phyloP scores from a whole-genome alignment of 225 moss, liverwort and hornwort species.

The Lunularia cruciata region DNA sequence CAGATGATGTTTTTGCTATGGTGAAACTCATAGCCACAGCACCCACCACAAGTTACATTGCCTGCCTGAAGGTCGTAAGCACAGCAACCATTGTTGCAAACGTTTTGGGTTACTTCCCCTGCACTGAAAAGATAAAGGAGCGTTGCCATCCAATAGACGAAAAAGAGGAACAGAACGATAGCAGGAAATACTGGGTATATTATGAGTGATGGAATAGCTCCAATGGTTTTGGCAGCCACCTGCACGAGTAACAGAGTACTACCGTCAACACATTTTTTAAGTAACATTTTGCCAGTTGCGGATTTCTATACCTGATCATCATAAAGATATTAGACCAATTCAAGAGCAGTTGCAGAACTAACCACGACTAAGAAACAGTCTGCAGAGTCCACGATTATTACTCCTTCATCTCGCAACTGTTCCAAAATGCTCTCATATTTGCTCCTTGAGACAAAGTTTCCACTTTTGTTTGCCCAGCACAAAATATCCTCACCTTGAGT shows the following conservation, averaged over 20 bases:
- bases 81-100: slow-evolving; percentile 67
- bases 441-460: too few relatives aligned
- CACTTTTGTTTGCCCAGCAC: too few relatives aligned
- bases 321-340: too few relatives aligned
- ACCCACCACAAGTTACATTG: slow-evolving; percentile 55
- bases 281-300: too few relatives aligned
- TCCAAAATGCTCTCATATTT: too few relatives aligned
- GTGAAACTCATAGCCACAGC: slow-evolving; percentile 86
- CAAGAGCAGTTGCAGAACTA: too few relatives aligned
- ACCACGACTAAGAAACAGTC: too few relatives aligned
- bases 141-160: slow-evolving; percentile 70
- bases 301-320: too few relatives aligned
- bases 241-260: slow-evolving; percentile 38
- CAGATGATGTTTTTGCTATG: slow-evolving; percentile 71
- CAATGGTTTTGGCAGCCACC: slow-evolving; percentile 90
- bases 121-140: slow-evolving; percentile 80
- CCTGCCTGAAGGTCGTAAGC: slow-evolving; percentile 64
- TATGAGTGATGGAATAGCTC: slow-evolving; percentile 76
- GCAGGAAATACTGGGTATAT: slow-evolving; percentile 82
- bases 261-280: too few relatives aligned
- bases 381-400: too few relatives aligned
- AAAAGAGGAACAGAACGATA: slow-evolving; percentile 45
- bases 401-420: too few relatives aligned
- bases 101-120: slow-evolving; percentile 58
- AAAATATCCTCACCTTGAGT: slow-evolving; percentile 82